A percentile compares a stretch with the other conserved stretches of the same genome.
Evolutionary conservation across 2,329 filamentous ascomycete species (phyloP).

Genomic region (Sporothrix pseudoabietina): DNA sequence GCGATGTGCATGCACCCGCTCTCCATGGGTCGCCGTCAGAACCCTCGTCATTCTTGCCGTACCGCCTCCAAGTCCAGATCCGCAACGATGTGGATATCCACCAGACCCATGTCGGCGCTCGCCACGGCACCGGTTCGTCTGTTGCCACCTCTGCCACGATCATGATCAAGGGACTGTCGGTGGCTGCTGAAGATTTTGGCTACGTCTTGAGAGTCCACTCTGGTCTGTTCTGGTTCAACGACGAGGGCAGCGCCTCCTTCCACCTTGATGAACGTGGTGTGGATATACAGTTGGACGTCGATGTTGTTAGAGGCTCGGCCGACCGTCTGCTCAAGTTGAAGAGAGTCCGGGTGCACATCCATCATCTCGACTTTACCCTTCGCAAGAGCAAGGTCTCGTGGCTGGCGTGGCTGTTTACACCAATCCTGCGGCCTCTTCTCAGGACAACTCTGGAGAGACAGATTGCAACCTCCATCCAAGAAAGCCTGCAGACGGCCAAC

Average conservation of each 20-base stretch:
- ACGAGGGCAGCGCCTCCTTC: conserved; percentile 84
- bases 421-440: conserved; percentile 76
- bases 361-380: conserved; percentile 78
- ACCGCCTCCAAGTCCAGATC: conserved; percentile 76
- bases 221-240: conserved; percentile 71
- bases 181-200: conserved; percentile 82
- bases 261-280: conserved; percentile 83
- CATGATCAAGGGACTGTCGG: conserved; percentile 78
- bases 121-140: conserved; percentile 46
- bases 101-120: conserved; percentile 66
- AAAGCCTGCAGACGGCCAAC: conserved; percentile 72
- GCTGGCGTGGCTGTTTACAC: background rate
- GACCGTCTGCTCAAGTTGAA: conserved; percentile 81
- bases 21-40: background rate
- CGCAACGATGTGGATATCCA: conserved; percentile 84
- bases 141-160: conserved; percentile 73
- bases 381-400: conserved; percentile 39
- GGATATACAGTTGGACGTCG: conserved; percentile 81
- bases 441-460: conserved; percentile 79
- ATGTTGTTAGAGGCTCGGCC: conserved; percentile 74
- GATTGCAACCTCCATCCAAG: conserved; percentile 70
- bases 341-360: conserved; percentile 76
- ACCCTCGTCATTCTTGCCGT: conserved; percentile 84
- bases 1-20: conserved; percentile 54
- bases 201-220: conserved; percentile 85